These are phyloP conservation scores for Citrus glauca DNA, from an alignment of 345 rosid genomes.

Conservation along the genomic window DNA sequence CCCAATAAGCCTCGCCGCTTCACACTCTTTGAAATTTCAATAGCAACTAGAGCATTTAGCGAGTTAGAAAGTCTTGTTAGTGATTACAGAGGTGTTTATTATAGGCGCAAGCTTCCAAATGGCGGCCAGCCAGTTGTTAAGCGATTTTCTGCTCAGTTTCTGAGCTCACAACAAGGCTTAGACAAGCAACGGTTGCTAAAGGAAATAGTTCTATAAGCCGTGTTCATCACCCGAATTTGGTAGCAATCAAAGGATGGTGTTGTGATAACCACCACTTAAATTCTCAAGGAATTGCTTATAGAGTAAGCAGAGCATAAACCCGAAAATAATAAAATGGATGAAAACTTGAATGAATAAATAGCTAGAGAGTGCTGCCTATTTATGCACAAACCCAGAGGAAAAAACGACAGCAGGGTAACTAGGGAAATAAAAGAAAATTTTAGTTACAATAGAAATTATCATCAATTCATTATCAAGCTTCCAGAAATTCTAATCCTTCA, in stretches of 20 bases:
- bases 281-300: too few species aligned
- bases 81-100: constrained; percentile 35
- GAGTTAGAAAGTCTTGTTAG: constrained; percentile 39
- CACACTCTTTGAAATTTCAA: constrained; percentile 34
- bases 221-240: constrained; percentile 44
- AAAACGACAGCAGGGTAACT: too few species aligned
- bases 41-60: constrained; percentile 36
- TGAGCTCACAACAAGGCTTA: constrained; percentile 28
- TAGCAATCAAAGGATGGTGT: constrained; percentile 50
- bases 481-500: too few species aligned
- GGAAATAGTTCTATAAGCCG: constrained; percentile 34
- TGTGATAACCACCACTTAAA: constrained; percentile 18
- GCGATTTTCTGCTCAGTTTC: constrained; percentile 31
- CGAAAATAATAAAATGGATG: too few species aligned
- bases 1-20: constrained; percentile 46
- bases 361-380: too few species aligned
- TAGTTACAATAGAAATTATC: too few species aligned
- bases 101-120: constrained; percentile 40
- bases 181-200: constrained; percentile 34
- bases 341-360: too few species aligned
- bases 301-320: too few species aligned
- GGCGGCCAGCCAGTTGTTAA: constrained; percentile 38
- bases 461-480: too few species aligned
- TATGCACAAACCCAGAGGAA: too few species aligned
- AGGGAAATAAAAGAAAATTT: too few species aligned